Conservation (phyloP, 208 protist genomes). For the Leishmania mexicana region DNA sequence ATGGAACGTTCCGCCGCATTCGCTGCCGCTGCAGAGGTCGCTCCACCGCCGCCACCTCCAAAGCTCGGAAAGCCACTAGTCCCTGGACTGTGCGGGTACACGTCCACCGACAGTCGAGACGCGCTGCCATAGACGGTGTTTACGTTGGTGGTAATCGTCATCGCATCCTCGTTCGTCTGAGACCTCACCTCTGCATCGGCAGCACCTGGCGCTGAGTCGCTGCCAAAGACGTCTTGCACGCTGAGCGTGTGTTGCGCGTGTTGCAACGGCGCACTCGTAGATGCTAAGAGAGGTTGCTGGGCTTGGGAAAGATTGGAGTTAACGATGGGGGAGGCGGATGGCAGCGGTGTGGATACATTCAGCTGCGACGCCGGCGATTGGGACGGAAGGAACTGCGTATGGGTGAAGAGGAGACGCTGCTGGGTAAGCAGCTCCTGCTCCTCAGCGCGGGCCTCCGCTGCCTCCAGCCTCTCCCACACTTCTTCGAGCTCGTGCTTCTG, state of each 20-base stretch:
- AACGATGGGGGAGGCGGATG: not conserved
- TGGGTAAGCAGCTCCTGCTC: slow-evolving; percentile 15
- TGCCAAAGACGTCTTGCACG: not conserved
- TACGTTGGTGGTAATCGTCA: not conserved
- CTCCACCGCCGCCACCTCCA: not conserved
- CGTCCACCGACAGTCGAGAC: slow-evolving; percentile 11
- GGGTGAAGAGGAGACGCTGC: slow-evolving; percentile 17
- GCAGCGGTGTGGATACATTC: not conserved
- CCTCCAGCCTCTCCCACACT: slow-evolving; percentile 46
- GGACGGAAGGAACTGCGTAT: not conserved
- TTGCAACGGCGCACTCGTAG: not conserved
- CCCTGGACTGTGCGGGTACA: not conserved
- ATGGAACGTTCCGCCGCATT: not conserved
- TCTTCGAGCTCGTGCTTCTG: slow-evolving; percentile 42
- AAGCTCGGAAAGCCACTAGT: not conserved
- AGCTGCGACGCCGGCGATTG: not conserved
- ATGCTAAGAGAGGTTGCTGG: not conserved
- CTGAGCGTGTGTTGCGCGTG: not conserved
- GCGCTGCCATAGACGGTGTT: not conserved
- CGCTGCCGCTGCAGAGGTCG: not conserved
- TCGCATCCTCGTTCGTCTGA: slow-evolving; percentile 9
- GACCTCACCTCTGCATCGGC: slow-evolving; percentile 8
- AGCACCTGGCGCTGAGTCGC: not conserved
- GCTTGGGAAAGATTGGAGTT: not conserved
- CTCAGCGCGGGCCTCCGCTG: slow-evolving; percentile 30